Evolutionary conservation across 1,284 basidiomycete genomes (phyloP).

Genomic region (Heterobasidion irregulare): DNA sequence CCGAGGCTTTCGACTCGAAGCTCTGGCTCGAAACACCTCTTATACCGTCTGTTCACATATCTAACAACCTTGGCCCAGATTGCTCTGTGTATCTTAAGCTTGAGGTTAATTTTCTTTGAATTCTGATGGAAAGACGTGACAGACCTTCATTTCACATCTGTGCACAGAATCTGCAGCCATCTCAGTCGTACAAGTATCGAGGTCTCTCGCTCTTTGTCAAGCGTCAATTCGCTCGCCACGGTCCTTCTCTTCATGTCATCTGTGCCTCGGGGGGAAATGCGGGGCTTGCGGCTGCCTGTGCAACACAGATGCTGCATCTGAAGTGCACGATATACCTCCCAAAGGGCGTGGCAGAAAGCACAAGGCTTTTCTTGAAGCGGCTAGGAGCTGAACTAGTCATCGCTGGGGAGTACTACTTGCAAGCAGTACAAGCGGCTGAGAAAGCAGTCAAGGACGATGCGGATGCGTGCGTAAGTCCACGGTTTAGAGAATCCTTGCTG

Average conservation of each 20-base stretch:
- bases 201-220: slow-evolving; percentile 59
- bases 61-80: slow-evolving; percentile 38
- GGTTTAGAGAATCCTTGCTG: not conserved
- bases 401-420: slow-evolving; percentile 45
- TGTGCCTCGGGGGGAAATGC: slow-evolving; percentile 72
- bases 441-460: slow-evolving; percentile 32
- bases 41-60: slow-evolving; percentile 47
- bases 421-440: slow-evolving; percentile 43
- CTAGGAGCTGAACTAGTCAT: slow-evolving; percentile 49
- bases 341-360: slow-evolving; percentile 35
- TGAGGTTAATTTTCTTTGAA: slow-evolving; percentile 34
- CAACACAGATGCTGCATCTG: slow-evolving; percentile 42
- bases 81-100: slow-evolving; percentile 51
- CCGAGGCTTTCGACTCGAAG: not conserved
- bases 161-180: slow-evolving; percentile 57
- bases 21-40: slow-evolving; percentile 44
- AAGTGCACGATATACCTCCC: slow-evolving; percentile 64
- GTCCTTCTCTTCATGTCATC: slow-evolving; percentile 46
- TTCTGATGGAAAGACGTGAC: not conserved
- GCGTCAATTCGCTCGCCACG: slow-evolving; percentile 38
- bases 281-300: slow-evolving; percentile 59
- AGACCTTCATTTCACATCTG: not conserved
- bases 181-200: slow-evolving; percentile 69
- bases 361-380: slow-evolving; percentile 38
- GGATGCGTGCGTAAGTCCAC: slow-evolving; percentile 38